Percentiles rank a stretch among this genome's conserved stretches.
Conservation (phyloP, 306 rosid species). For the Aeschynomene evenia region DNA sequence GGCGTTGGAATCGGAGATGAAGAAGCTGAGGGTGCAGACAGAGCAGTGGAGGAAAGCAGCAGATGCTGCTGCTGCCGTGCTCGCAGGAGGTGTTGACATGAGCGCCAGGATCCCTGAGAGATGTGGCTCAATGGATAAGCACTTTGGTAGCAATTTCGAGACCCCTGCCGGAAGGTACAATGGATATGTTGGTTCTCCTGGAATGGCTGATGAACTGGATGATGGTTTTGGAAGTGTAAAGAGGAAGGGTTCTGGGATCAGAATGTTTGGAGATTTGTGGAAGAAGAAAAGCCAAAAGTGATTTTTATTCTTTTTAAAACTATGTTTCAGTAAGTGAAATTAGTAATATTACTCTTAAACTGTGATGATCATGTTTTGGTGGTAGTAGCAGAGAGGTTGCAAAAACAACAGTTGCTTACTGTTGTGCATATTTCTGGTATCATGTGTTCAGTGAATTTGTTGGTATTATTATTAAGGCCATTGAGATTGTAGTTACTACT, state of each 20-base stretch:
- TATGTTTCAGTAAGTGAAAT: background rate
- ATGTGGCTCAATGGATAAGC: conserved; percentile 89
- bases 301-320: conserved; percentile 5
- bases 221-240: conserved; percentile 69
- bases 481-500: background rate
- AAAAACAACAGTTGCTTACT: conserved; percentile 56
- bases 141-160: conserved; percentile 59
- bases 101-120: conserved; percentile 66
- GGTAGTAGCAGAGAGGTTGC: conserved; percentile 30
- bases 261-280: conserved; percentile 86
- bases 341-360: conserved; percentile 6
- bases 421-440: conserved; percentile 37
- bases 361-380: conserved; percentile 28
- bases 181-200: conserved; percentile 72
- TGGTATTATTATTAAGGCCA: conserved; percentile 37
- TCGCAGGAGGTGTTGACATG: conserved; percentile 69
- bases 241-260: conserved; percentile 76
- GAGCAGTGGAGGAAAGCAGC: conserved; percentile 94
- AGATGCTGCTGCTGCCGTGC: conserved; percentile 88
- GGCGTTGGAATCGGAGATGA: conserved; percentile 68
- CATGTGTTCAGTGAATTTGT: conserved; percentile 27
- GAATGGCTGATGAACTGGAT: conserved; percentile 58
- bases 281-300: conserved; percentile 74
- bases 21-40: conserved; percentile 79
- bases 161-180: conserved; percentile 58